These are phyloP conservation scores for Trichomonascaceae sp. DNA, from an alignment of 1,139 yeast genomes.

Conservation along the genomic window DNA sequence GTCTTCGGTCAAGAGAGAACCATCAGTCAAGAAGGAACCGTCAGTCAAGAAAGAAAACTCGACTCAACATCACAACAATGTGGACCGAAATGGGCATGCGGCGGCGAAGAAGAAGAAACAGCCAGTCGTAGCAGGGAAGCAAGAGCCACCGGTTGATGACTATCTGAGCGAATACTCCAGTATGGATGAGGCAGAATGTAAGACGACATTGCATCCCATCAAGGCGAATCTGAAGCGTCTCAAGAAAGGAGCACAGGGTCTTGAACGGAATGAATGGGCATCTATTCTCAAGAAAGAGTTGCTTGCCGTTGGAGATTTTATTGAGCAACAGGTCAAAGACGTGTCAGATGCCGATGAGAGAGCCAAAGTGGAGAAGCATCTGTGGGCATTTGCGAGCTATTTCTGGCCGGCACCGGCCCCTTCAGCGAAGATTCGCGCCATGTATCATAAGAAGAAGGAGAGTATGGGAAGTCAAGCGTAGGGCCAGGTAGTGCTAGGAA, in stretches of 20 bases:
- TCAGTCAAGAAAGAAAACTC: constrained; percentile 8
- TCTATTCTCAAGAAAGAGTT: constrained; percentile 65
- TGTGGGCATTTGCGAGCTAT: constrained; percentile 86
- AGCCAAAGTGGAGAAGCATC: constrained; percentile 51
- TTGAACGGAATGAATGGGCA: constrained; percentile 85
- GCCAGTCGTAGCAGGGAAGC: constrained; percentile 14
- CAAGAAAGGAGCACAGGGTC: constrained; percentile 73
- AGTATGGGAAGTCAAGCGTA: not conserved
- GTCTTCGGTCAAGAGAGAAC: not conserved
- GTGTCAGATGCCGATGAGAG: constrained; percentile 26
- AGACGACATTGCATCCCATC: constrained; percentile 61
- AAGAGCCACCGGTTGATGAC: constrained; percentile 33
- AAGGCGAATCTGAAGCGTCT: constrained; percentile 66
- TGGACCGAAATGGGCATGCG: not conserved
- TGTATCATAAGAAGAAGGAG: constrained; percentile 58
- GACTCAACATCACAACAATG: not conserved
- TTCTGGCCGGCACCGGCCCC: constrained; percentile 90
- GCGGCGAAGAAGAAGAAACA: constrained; percentile 15
- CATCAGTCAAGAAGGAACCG: constrained; percentile 1
- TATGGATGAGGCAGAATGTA: constrained; percentile 74
- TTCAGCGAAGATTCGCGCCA: constrained; percentile 69
- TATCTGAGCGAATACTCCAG: constrained; percentile 59
- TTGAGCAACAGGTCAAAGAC: constrained; percentile 35
- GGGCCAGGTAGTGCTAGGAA: too few species aligned
- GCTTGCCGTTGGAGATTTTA: constrained; percentile 72